These are phyloP conservation scores for Clonostachys rhizophaga DNA, from an alignment of 2,329 filamentous ascomycete genomes.

Conservation along the genomic window DNA sequence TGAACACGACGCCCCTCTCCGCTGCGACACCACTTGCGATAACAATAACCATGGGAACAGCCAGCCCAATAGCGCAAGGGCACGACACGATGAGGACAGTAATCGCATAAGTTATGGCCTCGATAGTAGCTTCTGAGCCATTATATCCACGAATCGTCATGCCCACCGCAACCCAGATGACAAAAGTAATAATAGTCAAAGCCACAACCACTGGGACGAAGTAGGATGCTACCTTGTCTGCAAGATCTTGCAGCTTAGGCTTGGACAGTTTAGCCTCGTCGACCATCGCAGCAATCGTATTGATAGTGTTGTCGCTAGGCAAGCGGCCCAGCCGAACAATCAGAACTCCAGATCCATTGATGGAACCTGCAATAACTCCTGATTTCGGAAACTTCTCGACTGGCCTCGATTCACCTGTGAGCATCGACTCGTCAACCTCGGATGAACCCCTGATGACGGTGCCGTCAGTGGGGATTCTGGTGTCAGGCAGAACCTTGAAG, in stretches of 20 bases:
- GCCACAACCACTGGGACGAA: conserved; percentile 53
- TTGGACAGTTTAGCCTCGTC: conserved; percentile 56
- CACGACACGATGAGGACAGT: conserved; percentile 57
- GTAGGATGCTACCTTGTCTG: conserved; percentile 51
- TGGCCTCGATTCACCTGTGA: conserved; percentile 55
- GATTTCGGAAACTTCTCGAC: conserved; percentile 44
- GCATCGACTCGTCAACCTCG: conserved; percentile 61
- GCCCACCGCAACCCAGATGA: conserved; percentile 43
- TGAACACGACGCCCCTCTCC: conserved; percentile 52
- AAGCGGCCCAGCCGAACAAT: conserved; percentile 44
- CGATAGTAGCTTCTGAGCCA: conserved; percentile 13
- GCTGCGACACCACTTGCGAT: conserved; percentile 56
- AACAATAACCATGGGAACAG: conserved; percentile 62
- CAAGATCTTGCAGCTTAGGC: conserved; percentile 51
- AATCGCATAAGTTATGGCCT: conserved; percentile 25
- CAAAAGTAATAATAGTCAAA: conserved; percentile 41
- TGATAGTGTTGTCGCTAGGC: conserved; percentile 53
- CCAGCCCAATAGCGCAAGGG: conserved; percentile 60
- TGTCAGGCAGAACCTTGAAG: conserved; percentile 46
- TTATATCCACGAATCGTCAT: conserved; percentile 29
- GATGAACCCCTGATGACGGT: conserved; percentile 44
- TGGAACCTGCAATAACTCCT: conserved; percentile 50
- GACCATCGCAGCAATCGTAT: conserved; percentile 52
- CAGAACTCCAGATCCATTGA: conserved; percentile 48
- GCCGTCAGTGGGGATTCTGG: conserved; percentile 53